Percentiles rank a stretch among this genome's conserved stretches.
phyloP scores from a whole-genome alignment of 208 protist species.

The Phytomonas sp. region DNA sequence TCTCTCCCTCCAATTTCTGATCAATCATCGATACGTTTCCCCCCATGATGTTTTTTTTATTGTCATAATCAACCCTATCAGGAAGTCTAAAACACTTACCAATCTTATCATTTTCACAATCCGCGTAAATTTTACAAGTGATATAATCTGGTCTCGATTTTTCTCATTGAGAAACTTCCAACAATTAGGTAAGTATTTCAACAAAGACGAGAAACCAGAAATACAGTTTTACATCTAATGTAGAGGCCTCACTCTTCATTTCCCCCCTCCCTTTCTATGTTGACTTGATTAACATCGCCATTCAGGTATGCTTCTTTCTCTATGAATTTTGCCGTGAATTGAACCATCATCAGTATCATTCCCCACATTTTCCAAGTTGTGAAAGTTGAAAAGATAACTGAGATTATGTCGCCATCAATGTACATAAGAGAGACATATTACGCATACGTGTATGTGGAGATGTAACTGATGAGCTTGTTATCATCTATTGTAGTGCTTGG shows the following conservation, averaged over 20 bases:
- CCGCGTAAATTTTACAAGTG: too few species aligned
- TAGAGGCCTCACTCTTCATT: neutral
- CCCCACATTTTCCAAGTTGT: neutral
- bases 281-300: neutral
- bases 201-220: neutral
- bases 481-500: neutral
- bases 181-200: too few species aligned
- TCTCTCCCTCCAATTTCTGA: too few species aligned
- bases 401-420: neutral
- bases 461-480: neutral
- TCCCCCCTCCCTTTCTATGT: neutral
- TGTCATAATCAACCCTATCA: too few species aligned
- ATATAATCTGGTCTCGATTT: too few species aligned
- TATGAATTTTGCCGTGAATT: neutral
- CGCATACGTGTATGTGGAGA: neutral
- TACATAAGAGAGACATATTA: neutral
- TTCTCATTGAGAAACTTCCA: too few species aligned
- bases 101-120: too few species aligned
- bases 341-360: too few species aligned
- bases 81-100: too few species aligned
- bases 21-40: too few species aligned
- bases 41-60: too few species aligned
- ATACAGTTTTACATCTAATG: neutral
- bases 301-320: neutral
- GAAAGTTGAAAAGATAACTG: neutral